Evolutionary conservation across 2,329 filamentous ascomycete species (phyloP).

Genomic region (Neonectria hederae): DNA sequence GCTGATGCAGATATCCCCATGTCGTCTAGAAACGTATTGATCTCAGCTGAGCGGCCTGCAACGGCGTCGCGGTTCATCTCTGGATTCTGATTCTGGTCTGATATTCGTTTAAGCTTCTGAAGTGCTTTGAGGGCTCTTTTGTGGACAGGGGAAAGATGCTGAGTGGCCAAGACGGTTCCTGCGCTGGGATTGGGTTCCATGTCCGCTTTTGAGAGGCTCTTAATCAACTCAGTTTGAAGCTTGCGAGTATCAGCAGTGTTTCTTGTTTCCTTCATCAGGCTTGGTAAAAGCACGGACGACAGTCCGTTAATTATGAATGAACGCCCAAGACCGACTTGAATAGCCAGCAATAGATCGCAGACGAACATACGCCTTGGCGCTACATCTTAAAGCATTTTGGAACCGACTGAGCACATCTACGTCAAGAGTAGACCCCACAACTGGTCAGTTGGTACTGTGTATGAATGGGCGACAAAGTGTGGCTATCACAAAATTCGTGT

Average conservation of each 20-base stretch:
- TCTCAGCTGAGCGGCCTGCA: not conserved
- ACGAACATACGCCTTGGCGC: conserved; percentile 24
- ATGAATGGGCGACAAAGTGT: conserved; percentile 28
- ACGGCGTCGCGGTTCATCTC: not conserved
- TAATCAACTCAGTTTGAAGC: conserved; percentile 30
- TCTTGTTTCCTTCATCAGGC: conserved; percentile 22
- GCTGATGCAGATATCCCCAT: no score
- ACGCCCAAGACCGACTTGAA: conserved; percentile 34
- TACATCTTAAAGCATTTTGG: conserved; percentile 13
- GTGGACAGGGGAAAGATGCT: conserved; percentile 25
- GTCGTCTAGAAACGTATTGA: not conserved
- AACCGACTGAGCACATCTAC: conserved; percentile 7
- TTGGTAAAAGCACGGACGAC: conserved; percentile 29
- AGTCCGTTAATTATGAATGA: conserved; percentile 34
- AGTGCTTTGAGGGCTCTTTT: conserved; percentile 30
- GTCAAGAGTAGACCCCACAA: not conserved
- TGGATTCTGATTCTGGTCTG: not conserved
- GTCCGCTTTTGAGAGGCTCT: conserved; percentile 15
- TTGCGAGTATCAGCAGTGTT: conserved; percentile 17
- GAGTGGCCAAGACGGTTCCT: not conserved
- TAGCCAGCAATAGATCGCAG: conserved; percentile 24
- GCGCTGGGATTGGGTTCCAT: not conserved
- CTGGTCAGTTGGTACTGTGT: not conserved
- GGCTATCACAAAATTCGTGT: conserved; percentile 27
- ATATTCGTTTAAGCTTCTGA: conserved; percentile 18